phyloP scores from a whole-genome alignment of 257 asterid genomes.

The Solanum phureja region DNA sequence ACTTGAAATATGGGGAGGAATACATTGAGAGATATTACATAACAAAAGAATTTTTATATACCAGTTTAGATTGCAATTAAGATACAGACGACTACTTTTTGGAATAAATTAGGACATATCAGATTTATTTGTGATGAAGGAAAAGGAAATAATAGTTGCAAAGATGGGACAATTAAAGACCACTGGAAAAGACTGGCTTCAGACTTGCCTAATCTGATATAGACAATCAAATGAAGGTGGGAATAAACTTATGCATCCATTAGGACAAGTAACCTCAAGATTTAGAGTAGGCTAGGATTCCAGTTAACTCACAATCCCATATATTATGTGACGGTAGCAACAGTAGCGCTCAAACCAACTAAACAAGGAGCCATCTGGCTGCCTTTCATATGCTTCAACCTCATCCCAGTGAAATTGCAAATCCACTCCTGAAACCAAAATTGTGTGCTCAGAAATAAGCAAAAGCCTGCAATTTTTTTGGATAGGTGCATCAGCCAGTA shows the following conservation, averaged over 20 bases:
- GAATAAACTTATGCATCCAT: neutral
- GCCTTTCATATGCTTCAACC: conserved; percentile 66
- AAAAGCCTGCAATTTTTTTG: neutral
- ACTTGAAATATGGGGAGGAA: neutral
- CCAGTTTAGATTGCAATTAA: neutral
- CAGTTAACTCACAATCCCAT: conserved; percentile 56
- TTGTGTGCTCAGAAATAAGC: neutral
- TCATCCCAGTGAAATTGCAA: conserved; percentile 86
- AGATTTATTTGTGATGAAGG: neutral
- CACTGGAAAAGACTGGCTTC: neutral
- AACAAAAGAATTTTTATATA: neutral
- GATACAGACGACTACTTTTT: neutral
- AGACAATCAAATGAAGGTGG: neutral
- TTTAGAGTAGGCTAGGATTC: neutral
- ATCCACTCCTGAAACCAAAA: conserved; percentile 63
- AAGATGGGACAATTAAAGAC: neutral
- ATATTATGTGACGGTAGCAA: conserved; percentile 63
- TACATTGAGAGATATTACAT: neutral
- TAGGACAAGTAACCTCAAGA: neutral
- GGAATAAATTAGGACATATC: neutral
- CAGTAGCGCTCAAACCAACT: conserved; percentile 87
- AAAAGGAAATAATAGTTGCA: neutral
- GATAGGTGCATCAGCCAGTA: neutral
- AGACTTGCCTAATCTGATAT: neutral
- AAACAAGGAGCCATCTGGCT: conserved; percentile 94